Conservation (phyloP, 2,329 filamentous ascomycete genomes). For the Fusarium hostae region DNA sequence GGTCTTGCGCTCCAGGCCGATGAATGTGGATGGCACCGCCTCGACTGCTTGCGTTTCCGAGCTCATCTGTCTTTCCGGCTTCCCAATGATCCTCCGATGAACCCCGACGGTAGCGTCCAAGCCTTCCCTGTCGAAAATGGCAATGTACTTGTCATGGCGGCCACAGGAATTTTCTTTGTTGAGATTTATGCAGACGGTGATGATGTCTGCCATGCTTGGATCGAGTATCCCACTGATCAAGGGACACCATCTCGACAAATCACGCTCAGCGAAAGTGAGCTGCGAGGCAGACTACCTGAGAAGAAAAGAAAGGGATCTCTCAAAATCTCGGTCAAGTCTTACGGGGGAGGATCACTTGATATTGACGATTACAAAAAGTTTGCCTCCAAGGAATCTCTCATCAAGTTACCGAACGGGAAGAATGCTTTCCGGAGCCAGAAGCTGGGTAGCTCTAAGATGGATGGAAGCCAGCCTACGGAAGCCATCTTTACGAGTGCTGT, state of each 20-base stretch:
- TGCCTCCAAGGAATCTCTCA: slow-evolving; percentile 74
- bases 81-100: slow-evolving; percentile 75
- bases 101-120: slow-evolving; percentile 80
- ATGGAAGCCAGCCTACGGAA: slow-evolving; percentile 76
- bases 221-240: slow-evolving; percentile 78
- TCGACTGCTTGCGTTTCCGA: slow-evolving; percentile 89
- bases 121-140: slow-evolving; percentile 86
- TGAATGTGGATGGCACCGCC: slow-evolving; percentile 90
- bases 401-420: slow-evolving; percentile 78
- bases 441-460: slow-evolving; percentile 77
- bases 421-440: slow-evolving; percentile 80
- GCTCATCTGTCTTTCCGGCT: slow-evolving; percentile 90
- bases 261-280: slow-evolving; percentile 76
- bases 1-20: slow-evolving; percentile 79
- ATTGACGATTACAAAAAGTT: slow-evolving; percentile 81
- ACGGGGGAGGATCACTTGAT: slow-evolving; percentile 76
- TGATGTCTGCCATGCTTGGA: slow-evolving; percentile 80
- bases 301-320: slow-evolving; percentile 77
- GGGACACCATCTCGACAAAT: slow-evolving; percentile 76
- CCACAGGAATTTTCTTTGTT: slow-evolving; percentile 84
- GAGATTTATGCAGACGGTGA: slow-evolving; percentile 87
- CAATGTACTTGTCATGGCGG: slow-evolving; percentile 79
- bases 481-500: slow-evolving; percentile 77
- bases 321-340: slow-evolving; percentile 79
- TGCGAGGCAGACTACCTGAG: slow-evolving; percentile 77